These are phyloP conservation scores for Caloboletus inedulis DNA, from an alignment of 1,284 basidiomycete species.

Conservation along the genomic window DNA sequence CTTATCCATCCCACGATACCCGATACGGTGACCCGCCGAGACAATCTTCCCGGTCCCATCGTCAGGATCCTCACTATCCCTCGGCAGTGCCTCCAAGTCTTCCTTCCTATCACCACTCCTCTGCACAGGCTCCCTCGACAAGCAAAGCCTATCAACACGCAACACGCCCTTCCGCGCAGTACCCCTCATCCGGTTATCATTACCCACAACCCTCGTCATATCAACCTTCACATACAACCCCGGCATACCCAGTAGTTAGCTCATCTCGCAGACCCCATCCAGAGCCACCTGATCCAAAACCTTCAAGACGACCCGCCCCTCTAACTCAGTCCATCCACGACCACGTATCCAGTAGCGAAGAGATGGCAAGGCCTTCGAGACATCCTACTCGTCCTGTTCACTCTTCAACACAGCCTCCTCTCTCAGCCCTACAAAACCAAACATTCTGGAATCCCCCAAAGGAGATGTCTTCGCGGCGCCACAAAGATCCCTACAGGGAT, in stretches of 20 bases:
- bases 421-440: slow-evolving; percentile 20
- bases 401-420: slow-evolving; percentile 26
- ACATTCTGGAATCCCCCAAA: slow-evolving; percentile 26
- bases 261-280: slow-evolving; percentile 32
- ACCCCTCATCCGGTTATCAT: slow-evolving; percentile 23
- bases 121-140: slow-evolving; percentile 23
- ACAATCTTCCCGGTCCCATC: slow-evolving; percentile 24
- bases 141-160: slow-evolving; percentile 33
- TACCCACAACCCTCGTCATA: slow-evolving; percentile 30
- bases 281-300: slow-evolving; percentile 28
- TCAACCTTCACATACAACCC: slow-evolving; percentile 21
- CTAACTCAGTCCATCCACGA: slow-evolving; percentile 22
- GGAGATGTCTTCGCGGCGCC: slow-evolving; percentile 20
- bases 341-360: slow-evolving; percentile 23
- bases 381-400: slow-evolving; percentile 26
- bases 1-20: slow-evolving; percentile 21
- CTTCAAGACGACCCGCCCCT: slow-evolving; percentile 15
- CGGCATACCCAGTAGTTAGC: slow-evolving; percentile 15
- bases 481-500: slow-evolving; percentile 24
- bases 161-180: slow-evolving; percentile 27
- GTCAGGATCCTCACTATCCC: slow-evolving; percentile 28
- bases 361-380: slow-evolving; percentile 19
- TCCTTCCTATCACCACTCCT: slow-evolving; percentile 23
- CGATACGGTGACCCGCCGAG: slow-evolving; percentile 25
- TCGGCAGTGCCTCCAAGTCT: slow-evolving; percentile 7